Evolutionary conservation across 371 early-diverging fungal genomes (phyloP), one percentile per base, ranked within the genome.

Genomic region (Rhizopus sp.): DNA sequence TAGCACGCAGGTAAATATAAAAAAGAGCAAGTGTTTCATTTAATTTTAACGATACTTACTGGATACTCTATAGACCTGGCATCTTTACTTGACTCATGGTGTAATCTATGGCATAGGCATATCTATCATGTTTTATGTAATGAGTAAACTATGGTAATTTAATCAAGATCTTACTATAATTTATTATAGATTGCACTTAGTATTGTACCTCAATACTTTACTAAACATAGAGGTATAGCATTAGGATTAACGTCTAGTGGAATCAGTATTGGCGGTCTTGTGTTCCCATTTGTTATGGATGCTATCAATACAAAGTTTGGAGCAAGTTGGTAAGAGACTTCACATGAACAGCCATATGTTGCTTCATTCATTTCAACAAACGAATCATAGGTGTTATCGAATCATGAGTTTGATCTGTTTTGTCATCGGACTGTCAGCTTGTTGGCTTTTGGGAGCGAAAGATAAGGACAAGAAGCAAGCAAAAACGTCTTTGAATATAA

Each of bases 241-340:
- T 80, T 86, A 0, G 94, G 93, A 0, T 74, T 92, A 7, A 80
- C 86, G 10, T 81, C 87, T 16, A 73, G 88, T 61, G 93, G 92
- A 8, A 73, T 83, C 4, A 88, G 90, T n/a, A 68, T 90, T 42
- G 93, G 93, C 31, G 91, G 91, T 0, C 73, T 91, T 4, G 77
- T 82, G 10, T 73, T 90, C 60, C 79, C 87, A 3, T 83, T 87
- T 9, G 37, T 91, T 5, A 74, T 87, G 52, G 83, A 82, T 23
- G 62, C 68, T 13, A 60, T 90, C 2, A 80, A 90, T 49, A 63
- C 70, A 15, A 57, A 42, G 8, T 54, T 88, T 12, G 89, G 88
- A 0, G 66, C 76, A 29, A 63, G 64, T 13, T 87, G 84, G 83
- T 71, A 75, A 41, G 23, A 23, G 23, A 2, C 23, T 23, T 23